phyloP scores from a whole-genome alignment of 2,329 filamentous ascomycete genomes.

The Ophiocordyceps camponoti-rufipedis region DNA sequence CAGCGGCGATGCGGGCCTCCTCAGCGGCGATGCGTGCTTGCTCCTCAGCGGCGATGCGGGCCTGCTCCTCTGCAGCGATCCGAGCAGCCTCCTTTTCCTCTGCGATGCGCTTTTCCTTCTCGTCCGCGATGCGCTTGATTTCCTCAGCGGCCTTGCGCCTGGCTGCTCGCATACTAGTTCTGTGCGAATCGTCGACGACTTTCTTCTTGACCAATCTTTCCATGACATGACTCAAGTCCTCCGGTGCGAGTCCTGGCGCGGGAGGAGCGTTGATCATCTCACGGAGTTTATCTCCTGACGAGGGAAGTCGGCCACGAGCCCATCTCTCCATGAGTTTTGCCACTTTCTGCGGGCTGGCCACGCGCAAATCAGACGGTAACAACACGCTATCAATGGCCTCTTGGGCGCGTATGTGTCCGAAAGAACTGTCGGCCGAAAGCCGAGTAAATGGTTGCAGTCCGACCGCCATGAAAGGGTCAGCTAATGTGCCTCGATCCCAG shows the following conservation, averaged over 20 bases:
- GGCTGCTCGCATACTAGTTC: conserved; percentile 7
- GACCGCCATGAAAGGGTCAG: not conserved
- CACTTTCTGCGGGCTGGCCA: not conserved
- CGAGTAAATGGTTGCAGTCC: not conserved
- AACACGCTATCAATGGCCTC: too few relatives aligned
- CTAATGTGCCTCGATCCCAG: not conserved
- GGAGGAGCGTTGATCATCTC: not conserved
- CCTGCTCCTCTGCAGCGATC: conserved; percentile 1
- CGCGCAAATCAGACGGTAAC: too few relatives aligned
- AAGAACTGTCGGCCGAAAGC: too few relatives aligned
- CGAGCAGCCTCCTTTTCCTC: too few relatives aligned
- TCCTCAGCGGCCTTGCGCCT: conserved; percentile 8
- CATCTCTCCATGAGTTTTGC: not conserved
- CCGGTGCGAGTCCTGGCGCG: not conserved
- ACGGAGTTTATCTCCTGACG: not conserved
- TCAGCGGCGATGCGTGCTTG: conserved; percentile 3
- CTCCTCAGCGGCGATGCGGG: conserved; percentile 2
- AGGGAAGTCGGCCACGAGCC: too few relatives aligned
- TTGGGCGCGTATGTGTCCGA: too few relatives aligned
- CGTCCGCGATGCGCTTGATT: conserved; percentile 9
- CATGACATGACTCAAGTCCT: not conserved
- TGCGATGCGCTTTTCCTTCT: conserved; percentile 2
- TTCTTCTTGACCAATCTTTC: not conserved
- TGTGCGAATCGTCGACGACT: not conserved
- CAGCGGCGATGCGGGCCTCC: conserved; percentile 1